Conservation (phyloP, 2,329 filamentous ascomycete genomes). For the Paecilomyces variotii region DNA sequence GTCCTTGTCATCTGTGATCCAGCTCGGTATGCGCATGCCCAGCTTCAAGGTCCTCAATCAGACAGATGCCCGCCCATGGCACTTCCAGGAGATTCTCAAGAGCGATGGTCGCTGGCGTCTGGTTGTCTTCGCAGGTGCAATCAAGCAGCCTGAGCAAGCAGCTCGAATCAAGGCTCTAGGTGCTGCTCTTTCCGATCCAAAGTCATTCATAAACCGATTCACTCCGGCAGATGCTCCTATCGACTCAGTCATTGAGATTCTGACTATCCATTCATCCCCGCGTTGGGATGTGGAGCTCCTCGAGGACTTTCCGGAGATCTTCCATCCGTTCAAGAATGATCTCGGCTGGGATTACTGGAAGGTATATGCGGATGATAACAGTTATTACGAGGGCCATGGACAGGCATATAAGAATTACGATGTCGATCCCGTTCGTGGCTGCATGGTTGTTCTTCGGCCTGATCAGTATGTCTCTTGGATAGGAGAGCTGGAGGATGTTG, state of each 20-base stretch:
- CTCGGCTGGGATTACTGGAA: constrained; percentile 51
- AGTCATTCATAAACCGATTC: constrained; percentile 38
- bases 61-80: constrained; percentile 30
- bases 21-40: constrained; percentile 27
- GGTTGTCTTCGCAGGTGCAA: constrained; percentile 53
- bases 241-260: constrained; percentile 48
- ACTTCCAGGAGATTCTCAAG: constrained; percentile 27
- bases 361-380: constrained; percentile 47
- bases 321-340: constrained; percentile 39
- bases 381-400: constrained; percentile 44
- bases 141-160: constrained; percentile 39
- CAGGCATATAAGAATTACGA: constrained; percentile 50
- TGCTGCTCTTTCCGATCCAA: constrained; percentile 26
- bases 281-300: constrained; percentile 43
- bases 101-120: constrained; percentile 32
- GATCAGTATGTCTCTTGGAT: constrained; percentile 53
- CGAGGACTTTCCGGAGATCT: constrained; percentile 43
- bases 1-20: constrained; percentile 17
- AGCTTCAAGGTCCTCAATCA: constrained; percentile 29
- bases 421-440: constrained; percentile 47
- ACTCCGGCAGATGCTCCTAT: constrained; percentile 33
- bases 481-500: neutral
- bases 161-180: constrained; percentile 43
- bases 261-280: constrained; percentile 51
- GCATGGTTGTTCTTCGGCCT: constrained; percentile 53